These are phyloP conservation scores for Myxozyma sirexii DNA, from an alignment of 805 yeast genomes.

Conservation along the genomic window DNA sequence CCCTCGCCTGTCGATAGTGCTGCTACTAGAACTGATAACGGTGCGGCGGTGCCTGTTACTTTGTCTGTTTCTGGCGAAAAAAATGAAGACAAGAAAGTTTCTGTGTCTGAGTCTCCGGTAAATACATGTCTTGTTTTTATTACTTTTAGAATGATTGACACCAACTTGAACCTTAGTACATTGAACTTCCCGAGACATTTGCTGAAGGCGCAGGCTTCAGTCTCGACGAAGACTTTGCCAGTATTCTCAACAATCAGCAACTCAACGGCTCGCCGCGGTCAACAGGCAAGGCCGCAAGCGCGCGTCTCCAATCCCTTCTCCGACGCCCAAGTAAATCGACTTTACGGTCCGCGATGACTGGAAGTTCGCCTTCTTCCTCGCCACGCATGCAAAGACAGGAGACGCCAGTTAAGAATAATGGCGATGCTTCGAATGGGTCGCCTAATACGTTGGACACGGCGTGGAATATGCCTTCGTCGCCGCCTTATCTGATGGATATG, in stretches of 20 bases:
- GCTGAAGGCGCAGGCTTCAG: conserved; percentile 22
- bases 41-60: neutral
- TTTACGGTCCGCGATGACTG: conserved; percentile 11
- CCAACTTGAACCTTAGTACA: too few species aligned
- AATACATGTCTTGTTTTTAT: neutral
- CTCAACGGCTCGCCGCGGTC: conserved; percentile 17
- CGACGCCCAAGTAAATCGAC: conserved; percentile 22
- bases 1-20: neutral
- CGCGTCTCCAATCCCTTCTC: conserved; percentile 21
- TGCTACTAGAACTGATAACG: neutral
- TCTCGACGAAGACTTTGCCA: conserved; percentile 36
- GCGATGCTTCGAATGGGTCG: neutral
- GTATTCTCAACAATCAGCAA: conserved; percentile 21
- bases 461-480: conserved; percentile 9
- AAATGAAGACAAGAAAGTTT: neutral
- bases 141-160: neutral
- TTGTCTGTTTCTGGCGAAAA: neutral
- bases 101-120: conserved; percentile 11
- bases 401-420: neutral
- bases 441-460: neutral
- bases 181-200: conserved; percentile 6
- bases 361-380: conserved; percentile 14
- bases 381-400: conserved; percentile 4
- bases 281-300: conserved; percentile 14
- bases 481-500: conserved; percentile 5